Evolutionary conservation across 768 basidiomycete genomes (phyloP), one percentile per base, ranked within the genome.

Genomic region (Tricholoma hemisulphureum): DNA sequence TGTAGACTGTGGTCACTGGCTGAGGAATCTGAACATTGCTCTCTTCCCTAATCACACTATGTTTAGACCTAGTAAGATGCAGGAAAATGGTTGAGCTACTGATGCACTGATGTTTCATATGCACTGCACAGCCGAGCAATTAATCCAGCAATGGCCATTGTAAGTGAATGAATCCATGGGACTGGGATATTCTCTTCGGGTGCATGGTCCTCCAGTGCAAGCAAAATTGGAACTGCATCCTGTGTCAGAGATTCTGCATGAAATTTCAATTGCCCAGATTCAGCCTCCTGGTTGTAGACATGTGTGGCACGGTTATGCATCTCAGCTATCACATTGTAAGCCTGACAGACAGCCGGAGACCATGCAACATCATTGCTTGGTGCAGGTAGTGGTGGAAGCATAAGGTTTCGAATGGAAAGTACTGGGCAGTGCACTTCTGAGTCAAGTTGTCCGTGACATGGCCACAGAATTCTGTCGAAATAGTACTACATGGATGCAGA

Each of bases 351-450:
- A 31, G 20, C 26, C 1, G 50, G 56, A 9, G 56, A 45, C 56
- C 56, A 57, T 21, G 51, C 7, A 9, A 2, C 21, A 50, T 21
- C 4, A 28, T 26, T 32, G 18, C 29, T 31, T 2, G 51, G 60
- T 39, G 51, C 41, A 48, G 58, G 46, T 23, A 35, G 24, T 9
- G 58, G 54, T 11, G 59, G 61, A 31, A 71, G 50, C 32, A 34
- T 34, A 23, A 23, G 23, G 3, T 10, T 34, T 5, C 10, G 5
- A 6, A 6, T n/a, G n/a, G n/a, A n/a, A n/a, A n/a, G n/a, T n/a
- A 16, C 11, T 39, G 5, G n/a, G 11, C 16, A 16, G n/a, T 39
- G n/a, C n/a, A n/a, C 14, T 39, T n/a, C n/a, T n/a, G n/a, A n/a
- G n/a, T n/a, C n/a, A n/a, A 14, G 3, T 32, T 1, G 32, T 32